These are phyloP conservation scores for Starmera amethionina DNA, from an alignment of 805 yeast genomes.

Conservation along the genomic window DNA sequence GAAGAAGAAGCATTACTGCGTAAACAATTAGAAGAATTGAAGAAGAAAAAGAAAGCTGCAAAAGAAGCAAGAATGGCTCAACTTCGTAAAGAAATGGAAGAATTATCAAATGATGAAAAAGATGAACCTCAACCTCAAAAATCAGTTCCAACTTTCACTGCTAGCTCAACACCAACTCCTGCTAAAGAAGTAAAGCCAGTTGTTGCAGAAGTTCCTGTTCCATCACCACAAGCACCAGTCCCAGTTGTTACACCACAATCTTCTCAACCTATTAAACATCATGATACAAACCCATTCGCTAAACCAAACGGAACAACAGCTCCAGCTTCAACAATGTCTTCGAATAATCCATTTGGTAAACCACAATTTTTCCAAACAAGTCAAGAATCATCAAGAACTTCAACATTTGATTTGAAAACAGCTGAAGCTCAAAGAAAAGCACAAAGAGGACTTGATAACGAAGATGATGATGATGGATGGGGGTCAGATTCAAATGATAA, in stretches of 20 bases:
- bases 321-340: constrained; percentile 13
- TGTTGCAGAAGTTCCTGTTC: neutral
- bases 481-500: constrained; percentile 21
- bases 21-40: constrained; percentile 28
- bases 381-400: constrained; percentile 7
- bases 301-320: constrained; percentile 3
- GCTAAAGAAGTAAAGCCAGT: neutral
- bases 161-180: constrained; percentile 7
- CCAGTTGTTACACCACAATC: neutral
- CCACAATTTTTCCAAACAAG: constrained; percentile 21
- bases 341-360: constrained; percentile 52
- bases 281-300: constrained; percentile 19
- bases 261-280: constrained; percentile 5
- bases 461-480: constrained; percentile 24
- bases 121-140: constrained; percentile 13
- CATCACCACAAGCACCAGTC: constrained; percentile 23
- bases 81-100: constrained; percentile 50
- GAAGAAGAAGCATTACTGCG: constrained; percentile 38
- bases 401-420: constrained; percentile 40
- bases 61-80: constrained; percentile 52
- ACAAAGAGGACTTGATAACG: constrained; percentile 39
- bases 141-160: constrained; percentile 12
- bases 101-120: constrained; percentile 34
- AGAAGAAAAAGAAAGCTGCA: constrained; percentile 42
- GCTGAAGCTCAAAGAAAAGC: constrained; percentile 65